Evolutionary conservation across 805 yeast genomes (phyloP), one percentile per base, ranked within the genome.

Genomic region (Phaffomyces antillensis): DNA sequence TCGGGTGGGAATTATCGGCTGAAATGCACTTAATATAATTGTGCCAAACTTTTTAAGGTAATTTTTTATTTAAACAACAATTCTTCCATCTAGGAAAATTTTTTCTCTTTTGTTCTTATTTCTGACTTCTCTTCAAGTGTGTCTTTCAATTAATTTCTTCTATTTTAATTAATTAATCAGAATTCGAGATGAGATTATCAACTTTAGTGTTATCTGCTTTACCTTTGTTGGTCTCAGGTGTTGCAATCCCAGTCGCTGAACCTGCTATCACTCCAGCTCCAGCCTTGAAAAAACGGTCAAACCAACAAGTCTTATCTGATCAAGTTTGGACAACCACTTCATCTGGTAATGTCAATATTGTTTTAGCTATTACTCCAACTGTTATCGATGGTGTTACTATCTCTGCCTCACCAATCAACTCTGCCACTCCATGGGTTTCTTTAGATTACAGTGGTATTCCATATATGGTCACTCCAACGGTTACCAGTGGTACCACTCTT

Each of bases 331-430:
- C 66, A 6, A 60, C 71, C 1, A 61, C 66, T 9, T 60, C 67
- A 24, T 52, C 60, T 1, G 47, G 42, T 37, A 26, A 33, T 17
- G 47, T 44, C 32, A 59, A 60, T 17, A 48, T 50, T 23, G 46
- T 64, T 4, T 61, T 66, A 38, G 67, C 65, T 17, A 70, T 76
- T 54, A 84, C 86, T 1, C 81, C 86, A 3, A 62, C 60, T 2
- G 76, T 76, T 25, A 65, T 67, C 36, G 75, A 71, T 48, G 73
- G 67, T 42, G 75, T 70, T 39, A 71, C 76, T 17, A 60, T 64
- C 26, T 61, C 64, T 10, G 67, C 62, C 9, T 66, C 73, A 3
- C 75, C 76, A 32, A 59, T 64, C 11, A 50, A 47, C 28, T 55
- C 65, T 17, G 61, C 71, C 6, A 69, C 75, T 10, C 61, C 61